These are phyloP conservation scores for Chloris gayana DNA, from an alignment of 176 grass and related monocot species.

Conservation along the genomic window DNA sequence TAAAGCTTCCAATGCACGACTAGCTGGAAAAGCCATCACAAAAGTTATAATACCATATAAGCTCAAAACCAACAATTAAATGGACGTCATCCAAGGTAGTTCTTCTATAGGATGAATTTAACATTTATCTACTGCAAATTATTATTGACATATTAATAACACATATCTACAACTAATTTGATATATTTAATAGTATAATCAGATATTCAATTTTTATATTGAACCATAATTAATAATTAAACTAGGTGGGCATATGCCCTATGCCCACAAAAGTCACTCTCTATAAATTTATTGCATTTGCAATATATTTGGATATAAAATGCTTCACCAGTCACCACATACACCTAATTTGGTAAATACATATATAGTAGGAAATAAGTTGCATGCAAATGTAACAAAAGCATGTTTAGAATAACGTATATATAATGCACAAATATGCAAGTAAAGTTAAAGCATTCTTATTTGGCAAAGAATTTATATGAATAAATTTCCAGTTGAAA, in stretches of 20 bases:
- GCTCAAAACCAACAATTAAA: not conserved
- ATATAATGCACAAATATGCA: not conserved
- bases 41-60: not conserved
- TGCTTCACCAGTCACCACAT: no score
- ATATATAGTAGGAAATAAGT: not conserved
- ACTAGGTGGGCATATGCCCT: no score
- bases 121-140: no score
- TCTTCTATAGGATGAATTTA: no score
- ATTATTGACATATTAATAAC: no score
- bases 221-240: no score
- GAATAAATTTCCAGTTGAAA: not conserved
- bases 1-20: conserved; percentile 38
- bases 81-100: no score
- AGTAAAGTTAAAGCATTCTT: not conserved
- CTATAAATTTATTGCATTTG: not conserved
- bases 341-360: not conserved
- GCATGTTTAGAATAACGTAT: not conserved
- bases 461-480: not conserved
- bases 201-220: no score
- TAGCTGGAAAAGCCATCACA: conserved; percentile 41
- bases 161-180: not conserved
- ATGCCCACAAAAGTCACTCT: no score
- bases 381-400: not conserved
- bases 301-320: not conserved
- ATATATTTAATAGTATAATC: no score